Evolutionary conservation across 441 rosid genomes (phyloP).

Genomic region (Croton laevigatus): DNA sequence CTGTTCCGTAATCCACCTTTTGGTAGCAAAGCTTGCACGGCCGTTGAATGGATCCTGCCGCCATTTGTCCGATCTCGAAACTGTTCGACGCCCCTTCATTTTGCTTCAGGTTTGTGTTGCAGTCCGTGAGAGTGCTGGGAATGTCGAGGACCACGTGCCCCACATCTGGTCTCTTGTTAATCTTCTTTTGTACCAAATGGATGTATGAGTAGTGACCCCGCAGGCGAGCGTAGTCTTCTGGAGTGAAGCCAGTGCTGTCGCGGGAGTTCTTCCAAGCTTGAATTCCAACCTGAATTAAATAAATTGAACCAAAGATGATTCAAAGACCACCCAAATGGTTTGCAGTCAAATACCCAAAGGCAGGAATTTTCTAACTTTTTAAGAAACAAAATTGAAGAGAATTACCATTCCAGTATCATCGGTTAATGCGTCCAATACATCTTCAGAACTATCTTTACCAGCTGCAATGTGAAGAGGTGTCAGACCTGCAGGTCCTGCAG

Average conservation of each 20-base stretch:
- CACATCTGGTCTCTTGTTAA: slow-evolving; percentile 39
- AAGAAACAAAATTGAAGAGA: slow-evolving; percentile 15
- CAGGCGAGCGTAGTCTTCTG: slow-evolving; percentile 86
- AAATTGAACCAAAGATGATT: background rate
- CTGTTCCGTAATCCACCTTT: slow-evolving; percentile 45
- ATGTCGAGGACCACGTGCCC: slow-evolving; percentile 67
- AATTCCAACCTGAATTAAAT: slow-evolving; percentile 62
- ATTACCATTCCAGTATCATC: slow-evolving; percentile 82
- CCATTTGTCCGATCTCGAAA: slow-evolving; percentile 48
- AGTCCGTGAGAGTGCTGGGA: slow-evolving; percentile 30
- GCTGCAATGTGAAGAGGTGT: slow-evolving; percentile 99
- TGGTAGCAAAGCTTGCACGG: slow-evolving; percentile 65
- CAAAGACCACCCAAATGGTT: background rate
- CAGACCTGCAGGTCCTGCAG: slow-evolving; percentile 75
- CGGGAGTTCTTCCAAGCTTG: slow-evolving; percentile 79
- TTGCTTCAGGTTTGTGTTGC: slow-evolving; percentile 39
- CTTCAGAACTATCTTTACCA: slow-evolving; percentile 93
- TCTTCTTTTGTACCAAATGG: slow-evolving; percentile 79
- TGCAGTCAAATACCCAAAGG: background rate
- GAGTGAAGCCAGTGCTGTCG: slow-evolving; percentile 83
- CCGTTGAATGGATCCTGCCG: slow-evolving; percentile 19
- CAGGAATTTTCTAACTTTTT: background rate
- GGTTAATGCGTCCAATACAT: slow-evolving; percentile 68
- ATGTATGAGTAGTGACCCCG: slow-evolving; percentile 90
- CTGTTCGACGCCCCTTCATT: slow-evolving; percentile 30